Evolutionary conservation across 805 yeast genomes (phyloP).

Genomic region (Pichia heedii): DNA sequence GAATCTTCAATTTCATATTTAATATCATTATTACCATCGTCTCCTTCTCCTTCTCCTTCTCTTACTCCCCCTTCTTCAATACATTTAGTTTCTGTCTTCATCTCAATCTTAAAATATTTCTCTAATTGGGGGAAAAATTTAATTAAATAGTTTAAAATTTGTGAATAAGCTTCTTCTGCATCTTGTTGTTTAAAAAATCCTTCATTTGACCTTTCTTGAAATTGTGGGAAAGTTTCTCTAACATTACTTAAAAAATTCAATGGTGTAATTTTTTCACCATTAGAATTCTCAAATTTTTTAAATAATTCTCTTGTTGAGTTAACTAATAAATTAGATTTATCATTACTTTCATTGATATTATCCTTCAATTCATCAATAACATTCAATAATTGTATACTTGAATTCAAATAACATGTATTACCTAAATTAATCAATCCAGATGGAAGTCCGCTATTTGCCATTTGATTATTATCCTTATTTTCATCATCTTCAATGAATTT

Average conservation of each 20-base stretch:
- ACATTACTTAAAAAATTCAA: conserved; percentile 53
- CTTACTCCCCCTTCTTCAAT: conserved; percentile 42
- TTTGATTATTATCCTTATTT: conserved; percentile 12
- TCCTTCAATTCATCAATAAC: conserved; percentile 35
- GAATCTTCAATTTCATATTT: conserved; percentile 45
- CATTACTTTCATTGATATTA: conserved; percentile 21
- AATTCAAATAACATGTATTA: conserved; percentile 70
- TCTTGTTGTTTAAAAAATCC: conserved; percentile 92
- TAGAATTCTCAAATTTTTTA: conserved; percentile 32
- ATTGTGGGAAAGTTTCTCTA: conserved; percentile 75
- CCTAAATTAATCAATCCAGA: conserved; percentile 64
- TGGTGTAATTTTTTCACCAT: conserved; percentile 48
- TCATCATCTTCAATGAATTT: conserved; percentile 62
- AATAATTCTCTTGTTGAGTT: conserved; percentile 35
- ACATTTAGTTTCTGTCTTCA: conserved; percentile 57
- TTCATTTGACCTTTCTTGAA: conserved; percentile 59
- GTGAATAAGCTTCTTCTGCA: conserved; percentile 96
- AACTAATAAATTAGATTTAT: conserved; percentile 20
- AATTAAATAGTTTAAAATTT: conserved; percentile 49
- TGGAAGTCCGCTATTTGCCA: conserved; percentile 33
- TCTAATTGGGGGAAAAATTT: conserved; percentile 43
- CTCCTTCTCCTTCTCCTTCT: conserved; percentile 45
- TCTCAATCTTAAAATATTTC: conserved; percentile 54
- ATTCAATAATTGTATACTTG: conserved; percentile 53
- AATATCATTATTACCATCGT: conserved; percentile 38